Percentiles rank a stretch among this genome's conserved stretches.
Conservation (phyloP, 306 rosid genomes). For the Quercus wislizeni region DNA sequence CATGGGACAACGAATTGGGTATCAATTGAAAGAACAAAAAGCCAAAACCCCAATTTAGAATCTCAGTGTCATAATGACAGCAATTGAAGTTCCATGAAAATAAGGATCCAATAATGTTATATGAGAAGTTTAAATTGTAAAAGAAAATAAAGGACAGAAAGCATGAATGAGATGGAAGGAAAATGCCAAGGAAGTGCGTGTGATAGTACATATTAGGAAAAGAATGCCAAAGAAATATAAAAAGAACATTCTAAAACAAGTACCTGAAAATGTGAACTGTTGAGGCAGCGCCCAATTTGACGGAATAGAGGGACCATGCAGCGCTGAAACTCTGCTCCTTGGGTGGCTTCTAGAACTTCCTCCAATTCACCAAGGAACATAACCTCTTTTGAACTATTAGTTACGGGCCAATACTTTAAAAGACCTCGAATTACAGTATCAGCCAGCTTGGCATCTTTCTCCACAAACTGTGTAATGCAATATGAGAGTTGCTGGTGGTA, state of each 20-base stretch:
- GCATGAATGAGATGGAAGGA: background rate
- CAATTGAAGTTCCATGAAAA: background rate
- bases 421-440: constrained; percentile 61
- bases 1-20: background rate
- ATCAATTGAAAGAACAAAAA: background rate
- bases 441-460: constrained; percentile 63
- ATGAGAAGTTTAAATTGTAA: background rate
- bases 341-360: constrained; percentile 59
- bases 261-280: constrained; percentile 72
- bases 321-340: constrained; percentile 56
- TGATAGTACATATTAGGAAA: too few species aligned
- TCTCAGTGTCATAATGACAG: background rate
- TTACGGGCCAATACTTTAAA: constrained; percentile 60
- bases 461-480: constrained; percentile 62
- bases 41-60: background rate
- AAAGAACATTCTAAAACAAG: background rate
- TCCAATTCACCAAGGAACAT: constrained; percentile 67
- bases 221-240: background rate
- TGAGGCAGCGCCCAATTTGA: constrained; percentile 53
- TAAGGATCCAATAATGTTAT: background rate
- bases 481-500: constrained; percentile 63
- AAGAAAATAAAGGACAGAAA: background rate
- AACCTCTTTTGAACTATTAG: constrained; percentile 64
- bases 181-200: background rate
- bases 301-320: constrained; percentile 59